phyloP scores from a whole-genome alignment of 2,329 filamentous ascomycete species.

The Malbranchea cinnamomea region DNA sequence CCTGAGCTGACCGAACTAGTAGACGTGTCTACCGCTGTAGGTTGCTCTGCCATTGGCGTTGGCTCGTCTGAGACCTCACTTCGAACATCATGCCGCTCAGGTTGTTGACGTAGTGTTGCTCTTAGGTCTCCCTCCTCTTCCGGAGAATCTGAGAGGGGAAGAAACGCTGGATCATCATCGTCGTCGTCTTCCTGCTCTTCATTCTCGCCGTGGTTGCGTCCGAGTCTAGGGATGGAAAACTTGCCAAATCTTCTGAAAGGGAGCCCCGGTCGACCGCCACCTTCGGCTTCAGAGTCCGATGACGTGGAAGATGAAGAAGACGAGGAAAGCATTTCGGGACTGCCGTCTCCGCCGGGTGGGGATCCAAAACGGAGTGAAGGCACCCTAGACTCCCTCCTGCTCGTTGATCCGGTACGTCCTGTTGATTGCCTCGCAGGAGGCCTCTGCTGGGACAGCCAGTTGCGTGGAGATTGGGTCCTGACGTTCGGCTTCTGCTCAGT shows the following conservation, averaged over 20 bases:
- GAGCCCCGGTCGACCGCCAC: conserved; percentile 15
- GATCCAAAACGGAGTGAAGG: conserved; percentile 15
- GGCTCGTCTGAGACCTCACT: too few species aligned
- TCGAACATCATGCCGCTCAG: too few species aligned
- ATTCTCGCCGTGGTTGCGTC: conserved; percentile 10
- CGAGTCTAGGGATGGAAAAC: conserved; percentile 22
- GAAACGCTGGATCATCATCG: conserved; percentile 33
- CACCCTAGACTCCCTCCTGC: conserved; percentile 2
- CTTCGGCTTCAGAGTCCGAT: conserved; percentile 19
- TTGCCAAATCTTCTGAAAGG: conserved; percentile 25
- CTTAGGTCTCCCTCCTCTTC: conserved; percentile 20
- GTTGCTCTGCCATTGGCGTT: conserved; percentile 15
- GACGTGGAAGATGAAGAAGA: conserved; percentile 18
- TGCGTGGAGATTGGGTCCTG: too few species aligned
- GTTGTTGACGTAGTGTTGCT: conserved; percentile 26
- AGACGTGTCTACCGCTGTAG: conserved; percentile 11
- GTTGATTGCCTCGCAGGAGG: conserved; percentile 7
- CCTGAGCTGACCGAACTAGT: conserved; percentile 25
- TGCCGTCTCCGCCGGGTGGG: conserved; percentile 21
- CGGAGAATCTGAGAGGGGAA: conserved; percentile 21
- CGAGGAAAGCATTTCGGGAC: conserved; percentile 9
- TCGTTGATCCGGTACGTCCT: conserved; percentile 1
- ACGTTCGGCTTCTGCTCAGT: too few species aligned
- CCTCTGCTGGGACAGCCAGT: conserved; percentile 1
- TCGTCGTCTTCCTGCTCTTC: conserved; percentile 27